Evolutionary conservation across 179 eudicot genomes (phyloP).

Genomic region (Beta lomatogona): DNA sequence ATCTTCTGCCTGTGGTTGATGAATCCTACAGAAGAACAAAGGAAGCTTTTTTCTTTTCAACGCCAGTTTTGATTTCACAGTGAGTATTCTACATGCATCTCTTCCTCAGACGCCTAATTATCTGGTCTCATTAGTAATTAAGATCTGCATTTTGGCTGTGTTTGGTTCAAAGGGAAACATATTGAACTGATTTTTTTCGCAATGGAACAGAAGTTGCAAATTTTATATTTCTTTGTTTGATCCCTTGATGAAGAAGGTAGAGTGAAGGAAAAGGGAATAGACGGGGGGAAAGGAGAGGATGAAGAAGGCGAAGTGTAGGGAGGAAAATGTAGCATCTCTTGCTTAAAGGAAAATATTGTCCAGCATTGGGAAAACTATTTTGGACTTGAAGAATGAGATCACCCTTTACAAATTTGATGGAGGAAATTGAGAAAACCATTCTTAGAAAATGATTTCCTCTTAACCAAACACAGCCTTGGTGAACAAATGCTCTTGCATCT

Average conservation of each 20-base stretch:
- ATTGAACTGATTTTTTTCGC: neutral
- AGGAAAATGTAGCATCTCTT: neutral
- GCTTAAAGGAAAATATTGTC: neutral
- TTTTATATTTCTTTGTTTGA: neutral
- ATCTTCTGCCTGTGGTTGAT: slow-evolving; percentile 80
- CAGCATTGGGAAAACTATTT: neutral
- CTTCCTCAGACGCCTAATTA: neutral
- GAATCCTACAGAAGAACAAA: slow-evolving; percentile 75
- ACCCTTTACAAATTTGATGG: neutral
- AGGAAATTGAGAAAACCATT: neutral
- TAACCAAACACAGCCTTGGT: neutral
- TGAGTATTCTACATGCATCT: slow-evolving; percentile 27
- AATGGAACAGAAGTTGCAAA: neutral
- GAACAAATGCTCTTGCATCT: neutral
- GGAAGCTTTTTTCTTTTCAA: slow-evolving; percentile 63
- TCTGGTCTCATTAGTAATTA: neutral
- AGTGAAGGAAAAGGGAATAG: too few relatives aligned
- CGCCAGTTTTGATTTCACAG: slow-evolving; percentile 39
- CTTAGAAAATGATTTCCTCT: neutral
- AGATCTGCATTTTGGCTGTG: neutral
- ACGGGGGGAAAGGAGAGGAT: too few relatives aligned
- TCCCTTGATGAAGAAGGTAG: neutral
- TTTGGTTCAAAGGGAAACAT: neutral
- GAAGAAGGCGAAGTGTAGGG: neutral
- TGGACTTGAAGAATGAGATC: neutral